These are phyloP conservation scores for Phymatotrichopsis omnivora DNA, from an alignment of 2,329 filamentous ascomycete genomes.

Conservation along the genomic window DNA sequence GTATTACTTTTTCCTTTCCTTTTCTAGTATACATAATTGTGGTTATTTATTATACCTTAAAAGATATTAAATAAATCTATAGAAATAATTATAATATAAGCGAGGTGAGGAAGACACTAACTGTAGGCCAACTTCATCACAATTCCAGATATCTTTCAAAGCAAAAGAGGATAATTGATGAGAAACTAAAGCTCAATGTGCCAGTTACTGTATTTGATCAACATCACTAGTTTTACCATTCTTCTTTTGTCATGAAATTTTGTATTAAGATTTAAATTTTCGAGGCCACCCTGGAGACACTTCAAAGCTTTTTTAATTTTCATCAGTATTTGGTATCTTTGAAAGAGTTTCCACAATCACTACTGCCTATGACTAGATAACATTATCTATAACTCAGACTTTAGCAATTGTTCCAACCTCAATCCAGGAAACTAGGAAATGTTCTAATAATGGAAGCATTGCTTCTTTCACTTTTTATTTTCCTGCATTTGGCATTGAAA, in stretches of 20 bases:
- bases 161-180: background rate
- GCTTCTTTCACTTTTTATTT: slow-evolving; percentile 19
- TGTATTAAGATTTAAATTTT: background rate
- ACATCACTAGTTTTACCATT: background rate
- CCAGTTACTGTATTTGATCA: background rate
- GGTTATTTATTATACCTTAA: background rate
- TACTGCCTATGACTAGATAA: slow-evolving; percentile 16
- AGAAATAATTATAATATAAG: no score
- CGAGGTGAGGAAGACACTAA: no score
- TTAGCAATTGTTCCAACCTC: slow-evolving; percentile 17
- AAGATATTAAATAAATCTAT: no score
- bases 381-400: slow-evolving; percentile 19
- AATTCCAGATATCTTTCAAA: background rate
- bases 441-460: slow-evolving; percentile 23
- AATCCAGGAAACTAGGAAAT: slow-evolving; percentile 23
- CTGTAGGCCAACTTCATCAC: background rate
- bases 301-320: background rate
- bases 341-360: no score
- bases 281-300: background rate
- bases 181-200: background rate
- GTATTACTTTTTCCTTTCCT: background rate
- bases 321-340: no score
- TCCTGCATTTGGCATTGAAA: slow-evolving; percentile 21
- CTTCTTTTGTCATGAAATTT: background rate
- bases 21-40: background rate